Evolutionary conservation across 78 protist genomes (phyloP).

Genomic region (Thecamonas trahens): DNA sequence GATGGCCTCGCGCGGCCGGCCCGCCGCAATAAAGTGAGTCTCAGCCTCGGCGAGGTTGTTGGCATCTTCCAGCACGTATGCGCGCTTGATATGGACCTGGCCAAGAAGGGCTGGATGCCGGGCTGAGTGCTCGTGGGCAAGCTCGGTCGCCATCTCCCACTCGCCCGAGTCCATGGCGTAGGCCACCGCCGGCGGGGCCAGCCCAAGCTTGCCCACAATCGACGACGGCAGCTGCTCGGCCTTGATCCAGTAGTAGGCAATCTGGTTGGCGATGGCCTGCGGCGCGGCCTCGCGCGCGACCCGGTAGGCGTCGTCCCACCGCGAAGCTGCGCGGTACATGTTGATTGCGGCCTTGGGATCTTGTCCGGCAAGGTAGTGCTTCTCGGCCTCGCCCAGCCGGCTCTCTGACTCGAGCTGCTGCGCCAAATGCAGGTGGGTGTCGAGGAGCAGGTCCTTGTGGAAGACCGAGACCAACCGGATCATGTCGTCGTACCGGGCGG

Average conservation of each 20-base stretch:
- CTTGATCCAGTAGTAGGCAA: slow-evolving; percentile 42
- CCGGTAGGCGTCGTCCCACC: slow-evolving; percentile 82
- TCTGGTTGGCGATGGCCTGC: slow-evolving; percentile 34
- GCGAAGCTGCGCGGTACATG: slow-evolving; percentile 63
- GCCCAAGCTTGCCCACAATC: slow-evolving; percentile 62
- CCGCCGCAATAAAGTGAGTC: slow-evolving; percentile 44
- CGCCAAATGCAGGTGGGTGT: slow-evolving; percentile 67
- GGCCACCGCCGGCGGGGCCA: slow-evolving; percentile 64
- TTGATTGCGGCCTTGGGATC: slow-evolving; percentile 71
- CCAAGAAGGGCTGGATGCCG: too few relatives aligned
- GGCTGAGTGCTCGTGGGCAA: too few relatives aligned
- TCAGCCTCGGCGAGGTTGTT: slow-evolving; percentile 60
- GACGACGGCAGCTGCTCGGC: too few relatives aligned
- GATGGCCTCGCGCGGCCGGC: slow-evolving; percentile 74
- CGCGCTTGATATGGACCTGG: slow-evolving; percentile 64
- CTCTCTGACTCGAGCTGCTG: slow-evolving; percentile 66
- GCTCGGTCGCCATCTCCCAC: slow-evolving; percentile 25
- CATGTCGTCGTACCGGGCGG: slow-evolving; percentile 59
- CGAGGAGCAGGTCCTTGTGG: slow-evolving; percentile 38
- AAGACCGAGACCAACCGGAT: slow-evolving; percentile 55
- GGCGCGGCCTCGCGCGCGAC: slow-evolving; percentile 67
- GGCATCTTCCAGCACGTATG: slow-evolving; percentile 67
- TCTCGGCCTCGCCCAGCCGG: slow-evolving; percentile 51
- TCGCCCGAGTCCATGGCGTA: slow-evolving; percentile 31
- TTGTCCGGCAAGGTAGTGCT: slow-evolving; percentile 42